Conservation (phyloP, 305 asterid species). For the Fraxinus angustifolia region DNA sequence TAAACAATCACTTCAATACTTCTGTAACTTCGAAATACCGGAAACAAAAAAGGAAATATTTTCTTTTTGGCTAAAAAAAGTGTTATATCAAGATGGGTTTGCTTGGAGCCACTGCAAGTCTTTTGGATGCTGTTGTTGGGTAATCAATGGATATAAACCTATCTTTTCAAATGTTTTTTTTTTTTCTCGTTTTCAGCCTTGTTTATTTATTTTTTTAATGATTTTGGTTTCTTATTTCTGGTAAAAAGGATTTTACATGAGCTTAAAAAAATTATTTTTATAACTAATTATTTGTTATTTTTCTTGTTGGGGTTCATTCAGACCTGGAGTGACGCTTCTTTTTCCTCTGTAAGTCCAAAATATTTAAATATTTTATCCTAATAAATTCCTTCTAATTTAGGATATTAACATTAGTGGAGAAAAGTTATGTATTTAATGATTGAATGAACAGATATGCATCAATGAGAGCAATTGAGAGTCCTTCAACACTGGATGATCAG, state of each 20-base stretch:
- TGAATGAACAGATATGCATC: constrained; percentile 69
- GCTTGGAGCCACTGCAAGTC: constrained; percentile 59
- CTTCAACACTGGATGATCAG: constrained; percentile 68
- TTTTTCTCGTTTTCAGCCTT: background rate
- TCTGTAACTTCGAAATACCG: background rate
- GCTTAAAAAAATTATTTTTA: background rate
- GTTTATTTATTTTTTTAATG: background rate
- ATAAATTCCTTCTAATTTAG: background rate
- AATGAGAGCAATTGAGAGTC: constrained; percentile 70
- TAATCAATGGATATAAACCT: constrained; percentile 6
- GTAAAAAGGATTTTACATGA: background rate
- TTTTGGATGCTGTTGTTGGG: constrained; percentile 72
- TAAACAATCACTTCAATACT: background rate
- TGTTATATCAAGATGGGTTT: constrained; percentile 42
- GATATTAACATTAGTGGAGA: background rate
- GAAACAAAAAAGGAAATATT: background rate
- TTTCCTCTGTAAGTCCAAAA: constrained; percentile 76
- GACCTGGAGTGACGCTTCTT: constrained; percentile 87
- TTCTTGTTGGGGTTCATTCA: constrained; percentile 28
- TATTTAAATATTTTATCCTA: background rate
- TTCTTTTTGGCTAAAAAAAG: background rate
- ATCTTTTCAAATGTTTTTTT: background rate
- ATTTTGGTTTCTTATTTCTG: background rate
- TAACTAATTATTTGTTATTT: background rate
- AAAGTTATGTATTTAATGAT: background rate